Percentiles rank a stretch among this genome's conserved stretches.
phyloP scores from a whole-genome alignment of 2,329 filamentous ascomycete genomes.

The Aureobasidium namibiae region DNA sequence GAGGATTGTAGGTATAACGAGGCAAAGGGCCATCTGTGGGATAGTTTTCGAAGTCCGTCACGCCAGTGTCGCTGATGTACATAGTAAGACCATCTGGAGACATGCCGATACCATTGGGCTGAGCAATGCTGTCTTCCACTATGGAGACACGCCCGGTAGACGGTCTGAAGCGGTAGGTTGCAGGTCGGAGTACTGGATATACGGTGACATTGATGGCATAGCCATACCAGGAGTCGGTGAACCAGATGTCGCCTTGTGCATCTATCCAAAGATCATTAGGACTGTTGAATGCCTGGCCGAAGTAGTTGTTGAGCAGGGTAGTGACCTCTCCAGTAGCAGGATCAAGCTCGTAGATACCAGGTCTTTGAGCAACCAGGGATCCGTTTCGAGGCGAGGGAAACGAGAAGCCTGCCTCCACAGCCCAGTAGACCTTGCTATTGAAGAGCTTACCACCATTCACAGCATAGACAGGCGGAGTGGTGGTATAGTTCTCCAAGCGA shows the following conservation, averaged over 20 bases:
- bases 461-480: conserved; percentile 36
- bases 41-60: conserved; percentile 12
- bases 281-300: conserved; percentile 38
- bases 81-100: conserved; percentile 35
- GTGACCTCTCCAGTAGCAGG: conserved; percentile 35
- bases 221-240: conserved; percentile 35
- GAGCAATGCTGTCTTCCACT: conserved; percentile 34
- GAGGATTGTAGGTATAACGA: conserved; percentile 13
- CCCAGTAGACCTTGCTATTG: conserved; percentile 33
- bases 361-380: conserved; percentile 28
- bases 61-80: conserved; percentile 38
- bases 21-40: conserved; percentile 7
- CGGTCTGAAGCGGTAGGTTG: conserved; percentile 36
- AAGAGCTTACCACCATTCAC: conserved; percentile 36
- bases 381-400: conserved; percentile 21
- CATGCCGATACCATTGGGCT: conserved; percentile 41
- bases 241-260: conserved; percentile 40
- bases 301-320: conserved; percentile 39
- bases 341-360: conserved; percentile 30
- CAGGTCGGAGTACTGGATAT: conserved; percentile 20
- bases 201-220: conserved; percentile 16
- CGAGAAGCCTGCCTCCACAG: conserved; percentile 18
- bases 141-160: conserved; percentile 33
- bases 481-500: conserved; percentile 31
- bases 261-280: conserved; percentile 35